Percentiles rank a stretch among this genome's conserved stretches.
phyloP scores from a whole-genome alignment of 768 basidiomycete species.

The Rhizopogon vesiculosus region DNA sequence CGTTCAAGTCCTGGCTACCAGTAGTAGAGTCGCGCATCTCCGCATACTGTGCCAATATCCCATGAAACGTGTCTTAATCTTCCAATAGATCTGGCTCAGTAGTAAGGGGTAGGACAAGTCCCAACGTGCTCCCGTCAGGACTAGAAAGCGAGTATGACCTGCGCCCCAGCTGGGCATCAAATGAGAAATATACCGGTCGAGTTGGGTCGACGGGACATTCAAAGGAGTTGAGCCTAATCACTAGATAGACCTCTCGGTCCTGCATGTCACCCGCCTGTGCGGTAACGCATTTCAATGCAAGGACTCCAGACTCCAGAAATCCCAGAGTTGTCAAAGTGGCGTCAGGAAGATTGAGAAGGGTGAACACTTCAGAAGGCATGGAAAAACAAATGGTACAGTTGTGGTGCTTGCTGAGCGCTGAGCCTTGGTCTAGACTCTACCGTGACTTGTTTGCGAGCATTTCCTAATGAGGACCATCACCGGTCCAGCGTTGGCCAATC shows the following conservation, averaged over 20 bases:
- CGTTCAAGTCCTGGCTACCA: conserved; percentile 1
- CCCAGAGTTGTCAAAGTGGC: conserved; percentile 35
- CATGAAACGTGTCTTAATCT: conserved; percentile 62
- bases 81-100: conserved; percentile 37
- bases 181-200: conserved; percentile 35
- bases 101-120: conserved; percentile 22
- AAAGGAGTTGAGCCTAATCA: conserved; percentile 49
- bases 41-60: conserved; percentile 62
- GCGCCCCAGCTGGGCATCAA: conserved; percentile 6
- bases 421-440: too few relatives aligned
- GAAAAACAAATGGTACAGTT: neutral
- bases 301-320: conserved; percentile 34
- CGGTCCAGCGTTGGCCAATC: neutral
- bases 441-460: too few relatives aligned
- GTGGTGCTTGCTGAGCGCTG: too few relatives aligned
- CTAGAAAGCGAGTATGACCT: conserved; percentile 27
- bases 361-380: conserved; percentile 41
- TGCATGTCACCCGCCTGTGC: conserved; percentile 23
- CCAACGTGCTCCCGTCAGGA: conserved; percentile 16
- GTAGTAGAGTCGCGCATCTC: conserved; percentile 30
- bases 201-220: conserved; percentile 62
- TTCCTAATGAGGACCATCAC: neutral
- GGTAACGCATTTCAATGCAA: conserved; percentile 57
- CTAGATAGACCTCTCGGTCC: conserved; percentile 55
- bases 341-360: conserved; percentile 48